Conservation (phyloP, 345 rosid genomes). For the Aquilaria sinensis region DNA sequence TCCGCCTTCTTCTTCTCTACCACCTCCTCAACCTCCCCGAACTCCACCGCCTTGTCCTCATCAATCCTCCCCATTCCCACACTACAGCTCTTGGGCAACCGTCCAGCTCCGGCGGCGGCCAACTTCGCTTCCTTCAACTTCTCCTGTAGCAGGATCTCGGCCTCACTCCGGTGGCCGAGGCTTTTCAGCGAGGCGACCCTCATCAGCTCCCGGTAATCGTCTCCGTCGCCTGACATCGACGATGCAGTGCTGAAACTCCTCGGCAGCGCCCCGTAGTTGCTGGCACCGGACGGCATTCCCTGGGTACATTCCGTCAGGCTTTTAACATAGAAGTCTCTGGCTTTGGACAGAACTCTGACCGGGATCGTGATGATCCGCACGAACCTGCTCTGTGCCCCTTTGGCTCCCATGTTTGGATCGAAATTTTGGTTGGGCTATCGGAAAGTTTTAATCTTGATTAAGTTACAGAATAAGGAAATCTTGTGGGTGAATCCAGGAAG, state of each 20-base stretch:
- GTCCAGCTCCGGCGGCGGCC: conserved; percentile 7
- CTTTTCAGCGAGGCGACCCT: conserved; percentile 40
- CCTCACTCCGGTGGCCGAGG: conserved; percentile 32
- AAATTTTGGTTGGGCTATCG: too few species aligned
- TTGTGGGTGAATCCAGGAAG: too few species aligned
- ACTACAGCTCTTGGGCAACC: conserved; percentile 36
- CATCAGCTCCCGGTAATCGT: conserved; percentile 42
- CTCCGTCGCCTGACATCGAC: conserved; percentile 17
- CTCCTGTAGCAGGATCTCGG: conserved; percentile 29
- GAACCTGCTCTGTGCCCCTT: conserved; percentile 33
- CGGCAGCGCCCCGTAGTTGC: conserved; percentile 28
- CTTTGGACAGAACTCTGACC: conserved; percentile 32
- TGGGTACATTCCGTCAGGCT: conserved; percentile 30
- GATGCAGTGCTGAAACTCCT: conserved; percentile 43
- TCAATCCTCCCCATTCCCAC: conserved; percentile 48
- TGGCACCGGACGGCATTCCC: conserved; percentile 12
- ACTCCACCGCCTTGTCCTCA: conserved; percentile 26
- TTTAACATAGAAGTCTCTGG: conserved; percentile 49
- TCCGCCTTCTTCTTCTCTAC: neutral
- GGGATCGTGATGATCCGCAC: conserved; percentile 31
- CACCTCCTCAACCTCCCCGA: conserved; percentile 17
- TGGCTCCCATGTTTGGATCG: conserved; percentile 18
- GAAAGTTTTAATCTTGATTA: too few species aligned
- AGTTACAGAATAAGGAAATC: too few species aligned
- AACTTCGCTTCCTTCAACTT: conserved; percentile 3